A percentile compares a stretch with the other conserved stretches of the same genome.
Evolutionary conservation across 805 yeast genomes (phyloP).

Genomic region (Kodamaea nitidulidarum): DNA sequence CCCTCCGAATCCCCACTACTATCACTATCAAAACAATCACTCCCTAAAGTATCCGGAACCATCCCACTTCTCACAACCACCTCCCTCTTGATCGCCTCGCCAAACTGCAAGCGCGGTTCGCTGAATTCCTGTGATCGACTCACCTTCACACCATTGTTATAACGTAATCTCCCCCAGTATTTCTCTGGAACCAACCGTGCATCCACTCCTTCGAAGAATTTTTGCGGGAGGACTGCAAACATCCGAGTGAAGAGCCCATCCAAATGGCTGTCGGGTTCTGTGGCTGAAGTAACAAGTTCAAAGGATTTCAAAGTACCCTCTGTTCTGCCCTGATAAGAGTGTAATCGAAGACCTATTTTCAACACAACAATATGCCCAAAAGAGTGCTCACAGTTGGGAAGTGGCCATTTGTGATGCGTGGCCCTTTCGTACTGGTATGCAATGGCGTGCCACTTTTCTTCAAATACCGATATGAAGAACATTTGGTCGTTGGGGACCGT

Average conservation of each 20-base stretch:
- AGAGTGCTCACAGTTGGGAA: background rate
- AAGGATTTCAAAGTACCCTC: conserved; percentile 5
- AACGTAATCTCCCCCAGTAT: conserved; percentile 2
- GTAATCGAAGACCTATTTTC: conserved; percentile 1
- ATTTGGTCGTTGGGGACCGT: conserved; percentile 1
- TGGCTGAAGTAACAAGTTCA: conserved; percentile 3
- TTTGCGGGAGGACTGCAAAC: background rate
- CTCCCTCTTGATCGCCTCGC: background rate
- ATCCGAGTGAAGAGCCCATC: conserved; percentile 6
- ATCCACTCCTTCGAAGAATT: conserved; percentile 1
- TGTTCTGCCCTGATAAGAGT: conserved; percentile 3
- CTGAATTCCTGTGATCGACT: background rate
- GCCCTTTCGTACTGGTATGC: conserved; percentile 1
- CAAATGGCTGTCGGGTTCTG: conserved; percentile 1
- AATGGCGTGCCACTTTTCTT: conserved; percentile 4
- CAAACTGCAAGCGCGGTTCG: background rate
- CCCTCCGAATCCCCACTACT: background rate
- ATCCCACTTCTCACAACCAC: conserved; percentile 1
- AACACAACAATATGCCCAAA: conserved; percentile 4
- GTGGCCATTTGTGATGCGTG: background rate
- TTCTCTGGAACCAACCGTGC: conserved; percentile 5
- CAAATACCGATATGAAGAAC: conserved; percentile 1
- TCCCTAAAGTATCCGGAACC: conserved; percentile 2
- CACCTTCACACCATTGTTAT: background rate
- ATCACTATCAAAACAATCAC: conserved; percentile 1